phyloP scores from a whole-genome alignment of 2,329 filamentous ascomycete genomes.

The Cordyceps farinosa region DNA sequence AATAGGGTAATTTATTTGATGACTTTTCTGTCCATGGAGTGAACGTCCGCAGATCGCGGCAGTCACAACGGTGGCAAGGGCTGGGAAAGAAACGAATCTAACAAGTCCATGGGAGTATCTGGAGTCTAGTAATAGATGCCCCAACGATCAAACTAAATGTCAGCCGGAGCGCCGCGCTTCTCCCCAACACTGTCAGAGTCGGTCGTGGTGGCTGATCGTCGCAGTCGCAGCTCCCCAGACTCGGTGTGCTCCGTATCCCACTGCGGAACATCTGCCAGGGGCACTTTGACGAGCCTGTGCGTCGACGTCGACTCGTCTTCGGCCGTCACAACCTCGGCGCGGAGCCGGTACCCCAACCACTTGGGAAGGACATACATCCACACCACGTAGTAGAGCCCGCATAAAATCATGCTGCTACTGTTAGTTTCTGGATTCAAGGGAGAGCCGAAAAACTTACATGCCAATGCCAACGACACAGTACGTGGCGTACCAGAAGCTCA shows the following conservation, averaged over 20 bases:
- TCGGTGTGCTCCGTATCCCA: constrained; percentile 61
- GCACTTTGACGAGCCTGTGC: constrained; percentile 53
- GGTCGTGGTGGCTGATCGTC: not conserved
- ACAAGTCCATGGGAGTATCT: too few species aligned
- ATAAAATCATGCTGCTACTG: constrained; percentile 43
- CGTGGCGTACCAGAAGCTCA: constrained; percentile 71
- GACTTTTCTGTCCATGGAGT: too few species aligned
- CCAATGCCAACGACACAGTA: constrained; percentile 63
- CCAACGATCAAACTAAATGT: too few species aligned
- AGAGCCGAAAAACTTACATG: constrained; percentile 46
- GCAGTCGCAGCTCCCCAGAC: constrained; percentile 29
- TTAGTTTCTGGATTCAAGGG: not conserved
- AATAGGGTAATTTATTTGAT: too few species aligned
- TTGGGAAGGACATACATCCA: constrained; percentile 57
- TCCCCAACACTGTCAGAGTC: not conserved
- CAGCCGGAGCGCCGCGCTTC: not conserved
- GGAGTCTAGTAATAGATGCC: too few species aligned
- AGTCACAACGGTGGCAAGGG: too few species aligned
- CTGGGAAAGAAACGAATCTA: too few species aligned
- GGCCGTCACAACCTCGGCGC: constrained; percentile 51
- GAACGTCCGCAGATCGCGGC: too few species aligned
- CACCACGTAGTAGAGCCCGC: constrained; percentile 53
- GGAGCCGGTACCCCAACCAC: constrained; percentile 50
- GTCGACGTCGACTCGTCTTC: constrained; percentile 41
- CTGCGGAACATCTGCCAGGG: constrained; percentile 43